phyloP scores from a whole-genome alignment of 225 moss, liverwort and hornwort genomes.

The Marchantia polymorpha region DNA sequence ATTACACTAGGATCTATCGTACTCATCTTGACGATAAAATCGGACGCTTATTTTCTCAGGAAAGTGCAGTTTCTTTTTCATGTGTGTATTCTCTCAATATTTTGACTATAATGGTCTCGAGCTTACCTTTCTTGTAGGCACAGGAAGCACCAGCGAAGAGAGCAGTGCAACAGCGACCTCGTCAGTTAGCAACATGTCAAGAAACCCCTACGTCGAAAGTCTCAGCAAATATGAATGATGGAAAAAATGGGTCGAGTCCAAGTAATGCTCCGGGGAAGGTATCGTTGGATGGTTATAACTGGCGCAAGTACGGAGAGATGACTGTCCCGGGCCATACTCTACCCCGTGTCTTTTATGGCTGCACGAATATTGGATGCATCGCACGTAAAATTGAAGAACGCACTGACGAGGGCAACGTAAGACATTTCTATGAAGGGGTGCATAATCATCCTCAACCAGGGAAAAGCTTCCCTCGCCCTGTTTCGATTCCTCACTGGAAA shows the following conservation, averaged over 20 bases:
- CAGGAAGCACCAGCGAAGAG: slow-evolving; percentile 13
- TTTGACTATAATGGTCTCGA: not conserved
- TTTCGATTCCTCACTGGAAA: slow-evolving; percentile 28
- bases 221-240: not conserved
- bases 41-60: too few relatives aligned
- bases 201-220: slow-evolving; percentile 8
- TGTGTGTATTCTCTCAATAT: too few relatives aligned
- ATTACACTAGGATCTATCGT: too few relatives aligned
- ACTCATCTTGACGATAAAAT: too few relatives aligned
- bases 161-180: slow-evolving; percentile 1
- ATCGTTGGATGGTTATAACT: slow-evolving; percentile 39
- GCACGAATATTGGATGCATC: slow-evolving; percentile 43
- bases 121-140: not conserved
- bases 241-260: slow-evolving; percentile 3
- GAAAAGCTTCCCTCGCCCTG: slow-evolving; percentile 26
- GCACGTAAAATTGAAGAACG: slow-evolving; percentile 43
- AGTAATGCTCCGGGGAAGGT: slow-evolving; percentile 12
- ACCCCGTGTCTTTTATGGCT: slow-evolving; percentile 38
- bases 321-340: slow-evolving; percentile 14
- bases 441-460: slow-evolving; percentile 42
- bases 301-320: slow-evolving; percentile 38
- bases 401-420: slow-evolving; percentile 27
- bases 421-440: slow-evolving; percentile 34
- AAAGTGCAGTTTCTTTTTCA: too few relatives aligned
- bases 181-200: slow-evolving; percentile 7